Base-by-base conservation (phyloP, 1,284 basidiomycete species). In the Ceratobasidium theobromae region DNA sequence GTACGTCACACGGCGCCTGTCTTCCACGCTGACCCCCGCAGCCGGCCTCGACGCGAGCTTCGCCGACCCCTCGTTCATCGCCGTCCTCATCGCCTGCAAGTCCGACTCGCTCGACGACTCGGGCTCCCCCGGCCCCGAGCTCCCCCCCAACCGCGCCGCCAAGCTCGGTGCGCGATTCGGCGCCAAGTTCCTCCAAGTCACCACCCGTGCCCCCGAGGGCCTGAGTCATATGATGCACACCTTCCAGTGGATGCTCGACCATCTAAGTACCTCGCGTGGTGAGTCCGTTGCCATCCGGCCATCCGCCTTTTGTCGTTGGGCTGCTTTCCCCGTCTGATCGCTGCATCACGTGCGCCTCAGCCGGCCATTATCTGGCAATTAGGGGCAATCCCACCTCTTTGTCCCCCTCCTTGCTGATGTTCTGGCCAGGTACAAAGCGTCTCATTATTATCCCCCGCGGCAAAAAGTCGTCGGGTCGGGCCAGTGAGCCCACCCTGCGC, bases 81-180 rank as follows among this genome's bases (percentile, higher is more conserved):
- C 81, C n/a, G 77, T 90, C 28, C 86, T 87, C 21, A 77, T 92
- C 16, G 87, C 87, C 25, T 89, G 90, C 76, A 92, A 91, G 74
- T 84, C 84, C 9, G 89, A 92, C 73, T 75, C 86, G 14, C 14
- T 69, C 21, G 46, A 62, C 30, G 58, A 49, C 32, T 62, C 58
- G 1, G 6, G 28, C 45, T 25, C 25, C 48, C 21, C 38, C 21
- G 23, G 27, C 4, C 46, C 18, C 2, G 58, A 62, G 25, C 18
- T 62, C 14, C 14, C 48, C 21, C 30, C 48, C 23, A 41, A 40
- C 11, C 58, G 48, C n/a, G 58, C 46, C 21, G n/a, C 46, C 46
- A 51, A 62, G 25, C 33, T 62, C 33, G 58, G 33, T 18, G 14
- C 21, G 1, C 28, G 46, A n/a, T 25, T 51, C 27, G 58, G 48